phyloP scores from a whole-genome alignment of 352 stramenopile genomes.

The Aphanomyces astaci region DNA sequence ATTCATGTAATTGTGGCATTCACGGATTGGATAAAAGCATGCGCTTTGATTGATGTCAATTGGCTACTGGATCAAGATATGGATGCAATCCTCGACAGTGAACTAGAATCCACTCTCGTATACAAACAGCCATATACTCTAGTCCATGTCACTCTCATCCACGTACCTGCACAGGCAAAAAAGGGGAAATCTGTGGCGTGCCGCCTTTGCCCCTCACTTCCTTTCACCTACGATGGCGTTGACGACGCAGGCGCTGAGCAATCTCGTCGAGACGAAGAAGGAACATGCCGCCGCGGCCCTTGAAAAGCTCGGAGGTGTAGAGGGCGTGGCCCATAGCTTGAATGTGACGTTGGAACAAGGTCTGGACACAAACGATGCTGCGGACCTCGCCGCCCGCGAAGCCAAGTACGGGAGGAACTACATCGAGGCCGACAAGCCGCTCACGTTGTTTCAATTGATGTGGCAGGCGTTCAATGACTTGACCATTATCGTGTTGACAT shows the following conservation, averaged over 20 bases:
- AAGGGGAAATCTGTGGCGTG: neutral
- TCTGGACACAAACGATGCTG: constrained; percentile 41
- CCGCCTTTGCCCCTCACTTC: neutral
- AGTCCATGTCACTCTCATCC: neutral
- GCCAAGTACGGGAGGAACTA: constrained; percentile 57
- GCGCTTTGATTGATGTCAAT: too few relatives aligned
- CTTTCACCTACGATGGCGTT: constrained; percentile 21
- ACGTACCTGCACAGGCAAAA: too few relatives aligned
- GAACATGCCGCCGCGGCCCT: constrained; percentile 49
- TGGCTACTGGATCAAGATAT: too few relatives aligned
- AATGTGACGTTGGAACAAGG: constrained; percentile 41
- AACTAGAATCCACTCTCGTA: neutral
- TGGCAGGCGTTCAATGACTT: constrained; percentile 70
- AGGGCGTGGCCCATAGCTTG: constrained; percentile 43
- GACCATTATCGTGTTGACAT: constrained; percentile 65
- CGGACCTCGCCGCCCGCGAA: constrained; percentile 43
- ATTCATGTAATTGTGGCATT: too few relatives aligned
- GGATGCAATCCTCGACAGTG: neutral
- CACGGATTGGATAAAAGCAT: neutral
- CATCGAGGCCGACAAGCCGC: constrained; percentile 40
- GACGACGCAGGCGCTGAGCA: constrained; percentile 44
- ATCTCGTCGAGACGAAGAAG: constrained; percentile 52
- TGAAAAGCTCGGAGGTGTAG: constrained; percentile 41
- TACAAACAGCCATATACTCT: neutral
- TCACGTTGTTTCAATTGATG: constrained; percentile 65